A percentile compares a stretch with the other conserved stretches of the same genome.
phyloP scores from a whole-genome alignment of 176 grass and related monocot species.

The Triticum turgidum region DNA sequence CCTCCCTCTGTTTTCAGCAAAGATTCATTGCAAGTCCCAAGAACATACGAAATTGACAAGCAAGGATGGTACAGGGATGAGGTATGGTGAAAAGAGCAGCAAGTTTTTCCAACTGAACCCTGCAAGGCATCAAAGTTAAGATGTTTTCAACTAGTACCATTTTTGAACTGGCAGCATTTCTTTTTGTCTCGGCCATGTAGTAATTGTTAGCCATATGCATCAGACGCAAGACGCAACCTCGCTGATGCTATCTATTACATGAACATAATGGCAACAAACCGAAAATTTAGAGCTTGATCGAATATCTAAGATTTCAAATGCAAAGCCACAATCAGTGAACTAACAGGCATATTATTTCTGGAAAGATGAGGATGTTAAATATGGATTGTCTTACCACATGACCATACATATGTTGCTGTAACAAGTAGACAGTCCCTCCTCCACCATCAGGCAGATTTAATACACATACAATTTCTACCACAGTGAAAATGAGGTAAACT shows the following conservation, averaged over 20 bases:
- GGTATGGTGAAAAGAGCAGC: not conserved
- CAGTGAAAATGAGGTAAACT: not conserved
- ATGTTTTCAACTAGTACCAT: constrained; percentile 6
- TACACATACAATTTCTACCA: not conserved
- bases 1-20: not conserved
- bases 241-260: not conserved
- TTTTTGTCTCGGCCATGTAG: not conserved
- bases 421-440: not conserved
- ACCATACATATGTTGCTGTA: not conserved
- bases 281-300: not conserved
- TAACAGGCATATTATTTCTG: not conserved
- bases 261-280: not conserved
- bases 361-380: not conserved
- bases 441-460: not conserved
- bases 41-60: not conserved
- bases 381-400: not conserved
- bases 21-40: not conserved
- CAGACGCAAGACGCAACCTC: not conserved
- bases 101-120: not conserved
- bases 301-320: not conserved
- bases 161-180: not conserved
- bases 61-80: not conserved
- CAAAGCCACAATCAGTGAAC: not conserved
- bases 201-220: not conserved
- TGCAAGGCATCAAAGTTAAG: not conserved